Evolutionary conservation across 768 basidiomycete genomes (phyloP).

Genomic region (Dioszegia crocea): DNA sequence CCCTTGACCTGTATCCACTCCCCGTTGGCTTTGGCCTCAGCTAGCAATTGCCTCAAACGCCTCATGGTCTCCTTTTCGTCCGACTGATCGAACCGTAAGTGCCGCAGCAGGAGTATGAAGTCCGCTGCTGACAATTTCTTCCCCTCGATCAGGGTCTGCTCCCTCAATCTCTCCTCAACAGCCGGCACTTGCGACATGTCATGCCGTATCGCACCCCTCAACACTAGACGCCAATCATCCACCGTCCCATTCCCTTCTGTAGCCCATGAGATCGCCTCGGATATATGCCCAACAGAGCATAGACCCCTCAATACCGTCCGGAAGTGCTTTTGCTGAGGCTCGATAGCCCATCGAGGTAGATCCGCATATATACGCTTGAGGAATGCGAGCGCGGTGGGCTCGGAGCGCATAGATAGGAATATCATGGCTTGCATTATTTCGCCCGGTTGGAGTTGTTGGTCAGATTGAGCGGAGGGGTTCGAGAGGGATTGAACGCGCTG

Average conservation of each 20-base stretch:
- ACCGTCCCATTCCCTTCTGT: neutral
- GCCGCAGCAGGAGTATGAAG: constrained; percentile 1
- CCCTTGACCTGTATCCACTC: neutral
- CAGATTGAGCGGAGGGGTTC: neutral
- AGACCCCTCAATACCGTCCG: neutral
- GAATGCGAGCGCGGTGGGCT: neutral
- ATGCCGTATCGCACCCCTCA: constrained; percentile 2
- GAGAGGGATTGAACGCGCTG: neutral
- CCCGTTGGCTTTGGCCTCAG: neutral
- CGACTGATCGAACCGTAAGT: neutral
- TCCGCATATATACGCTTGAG: constrained; percentile 7
- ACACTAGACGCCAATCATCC: neutral
- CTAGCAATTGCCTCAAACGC: neutral
- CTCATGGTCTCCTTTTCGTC: neutral
- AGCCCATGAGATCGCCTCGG: neutral
- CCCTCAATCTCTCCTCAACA: neutral
- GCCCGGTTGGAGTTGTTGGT: neutral
- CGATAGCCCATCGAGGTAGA: neutral
- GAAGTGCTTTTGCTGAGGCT: neutral
- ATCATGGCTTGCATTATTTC: constrained; percentile 9
- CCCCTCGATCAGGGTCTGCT: neutral
- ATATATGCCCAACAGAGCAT: neutral
- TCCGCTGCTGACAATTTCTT: neutral
- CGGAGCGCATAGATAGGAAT: neutral
- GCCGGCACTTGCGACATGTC: neutral